phyloP scores from a whole-genome alignment of 352 stramenopile genomes.

The Globisporangium sylvaticum region DNA sequence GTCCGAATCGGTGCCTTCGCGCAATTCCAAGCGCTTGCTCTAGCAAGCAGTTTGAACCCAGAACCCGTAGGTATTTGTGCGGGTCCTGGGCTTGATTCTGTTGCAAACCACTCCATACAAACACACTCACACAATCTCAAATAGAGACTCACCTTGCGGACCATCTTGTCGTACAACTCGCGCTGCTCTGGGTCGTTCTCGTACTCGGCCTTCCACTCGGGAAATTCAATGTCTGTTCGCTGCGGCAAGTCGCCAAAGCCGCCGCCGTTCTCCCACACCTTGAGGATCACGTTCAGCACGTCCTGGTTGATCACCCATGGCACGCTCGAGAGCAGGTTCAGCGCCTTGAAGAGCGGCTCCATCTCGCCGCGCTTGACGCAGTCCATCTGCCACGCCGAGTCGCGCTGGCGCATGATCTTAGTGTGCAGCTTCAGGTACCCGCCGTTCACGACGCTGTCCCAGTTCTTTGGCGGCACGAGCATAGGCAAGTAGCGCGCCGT shows the following conservation, averaged over 20 bases:
- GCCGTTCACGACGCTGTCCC: background rate
- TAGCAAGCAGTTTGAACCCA: constrained; percentile 1
- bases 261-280: background rate
- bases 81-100: background rate
- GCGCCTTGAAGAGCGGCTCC: background rate
- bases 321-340: background rate
- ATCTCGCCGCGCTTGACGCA: background rate
- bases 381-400: background rate
- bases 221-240: background rate
- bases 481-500: background rate
- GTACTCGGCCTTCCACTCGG: background rate
- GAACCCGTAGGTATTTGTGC: background rate
- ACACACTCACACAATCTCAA: background rate
- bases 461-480: background rate
- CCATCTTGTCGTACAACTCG: background rate
- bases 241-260: background rate
- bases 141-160: background rate
- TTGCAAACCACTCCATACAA: background rate
- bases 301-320: background rate
- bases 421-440: background rate
- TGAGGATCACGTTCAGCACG: background rate
- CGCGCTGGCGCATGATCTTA: background rate
- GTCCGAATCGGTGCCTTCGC: background rate
- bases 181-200: background rate
- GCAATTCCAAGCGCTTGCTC: background rate